Base-by-base conservation (phyloP, 1,284 basidiomycete genomes). In the Hemileia vastatrix region DNA sequence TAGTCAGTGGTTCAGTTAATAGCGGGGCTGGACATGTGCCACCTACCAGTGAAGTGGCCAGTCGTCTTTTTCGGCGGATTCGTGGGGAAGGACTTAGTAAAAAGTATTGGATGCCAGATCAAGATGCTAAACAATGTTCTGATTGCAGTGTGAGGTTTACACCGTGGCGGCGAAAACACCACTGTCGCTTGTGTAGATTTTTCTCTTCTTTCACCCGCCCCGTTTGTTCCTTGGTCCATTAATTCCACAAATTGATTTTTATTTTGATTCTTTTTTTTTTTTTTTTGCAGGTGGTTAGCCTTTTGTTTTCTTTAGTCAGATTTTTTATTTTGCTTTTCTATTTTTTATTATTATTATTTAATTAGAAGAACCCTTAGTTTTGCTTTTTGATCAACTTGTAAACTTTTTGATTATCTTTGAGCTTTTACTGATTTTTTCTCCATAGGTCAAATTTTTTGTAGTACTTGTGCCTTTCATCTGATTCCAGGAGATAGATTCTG, bases 31-130 rank as follows among this genome's bases (percentile, higher is more conserved):
- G 45, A 2, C 45, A 31, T 19, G 49, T 48, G n/a, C 44, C 31
- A 19, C 6, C 15, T 4, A 57, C 6, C 23, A 18, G 24, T 33
- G 33, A 33, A 11, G 18, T 24, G 32, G 59, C 32, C 18, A 9
- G 44, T 19, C 40, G 19, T 15, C 23, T 15, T 23, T 13, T 15
- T n/a, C 13, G 47, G 11, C 47, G 19, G 13, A 2, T 44, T 68
- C 33, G 24, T 53, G 18, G 31, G 4, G 15, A 66, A 90, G 88
- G 88, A 9, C 73, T 90, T 36, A 88, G 86, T 11, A 81, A 83
- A 66, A 88, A 93, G 72, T 95, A 94, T 73, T 96, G 92, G 92
- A 94, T 95, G 89, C 89, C 92, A 65, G 95, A 98, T 73, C 90
- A 93, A 71, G 87, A 88, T 63, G 90, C 88, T 71, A 95, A 88